Evolutionary conservation across 78 protist genomes (phyloP).

Genomic region (Dictyostelium brefeldianum): DNA sequence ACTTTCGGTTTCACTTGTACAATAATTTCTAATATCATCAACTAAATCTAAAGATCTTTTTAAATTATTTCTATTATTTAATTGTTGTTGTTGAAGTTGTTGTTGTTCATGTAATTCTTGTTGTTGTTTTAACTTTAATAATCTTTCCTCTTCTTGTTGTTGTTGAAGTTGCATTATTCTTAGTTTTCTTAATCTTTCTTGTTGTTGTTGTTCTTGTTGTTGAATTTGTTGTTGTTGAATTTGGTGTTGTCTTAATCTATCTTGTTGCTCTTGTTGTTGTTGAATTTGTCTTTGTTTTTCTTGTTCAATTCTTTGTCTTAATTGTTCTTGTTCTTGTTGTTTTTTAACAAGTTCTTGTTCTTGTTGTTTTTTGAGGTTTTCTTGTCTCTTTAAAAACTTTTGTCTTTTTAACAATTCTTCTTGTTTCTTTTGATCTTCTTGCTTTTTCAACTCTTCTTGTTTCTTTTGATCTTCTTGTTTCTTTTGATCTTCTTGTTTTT

Average conservation of each 20-base stretch:
- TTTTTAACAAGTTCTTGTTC: slow-evolving; percentile 44
- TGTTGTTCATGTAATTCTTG: not conserved
- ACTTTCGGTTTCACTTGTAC: slow-evolving; percentile 41
- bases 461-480: not conserved
- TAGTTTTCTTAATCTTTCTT: not conserved
- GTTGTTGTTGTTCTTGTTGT: slow-evolving; percentile 12
- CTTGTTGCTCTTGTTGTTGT: not conserved
- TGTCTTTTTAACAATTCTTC: not conserved
- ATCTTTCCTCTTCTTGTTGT: not conserved
- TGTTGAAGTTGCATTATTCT: not conserved
- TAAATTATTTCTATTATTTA: slow-evolving; percentile 23
- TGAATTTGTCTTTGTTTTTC: not conserved
- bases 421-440: slow-evolving; percentile 44
- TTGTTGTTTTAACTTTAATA: not conserved
- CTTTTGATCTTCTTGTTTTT: slow-evolving; percentile 25
- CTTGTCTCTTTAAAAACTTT: not conserved
- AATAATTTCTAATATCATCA: slow-evolving; percentile 67
- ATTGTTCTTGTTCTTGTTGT: slow-evolving; percentile 4
- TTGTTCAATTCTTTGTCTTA: slow-evolving; percentile 10
- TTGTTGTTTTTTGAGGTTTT: slow-evolving; percentile 21
- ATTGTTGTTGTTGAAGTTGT: slow-evolving; percentile 26
- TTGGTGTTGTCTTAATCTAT: slow-evolving; percentile 14
- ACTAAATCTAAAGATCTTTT: slow-evolving; percentile 71
- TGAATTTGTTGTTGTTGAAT: not conserved
- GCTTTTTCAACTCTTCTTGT: not conserved